Evolutionary conservation across 768 basidiomycete genomes (phyloP), one percentile per base, ranked within the genome.

Genomic region (Termitomyces sp.): DNA sequence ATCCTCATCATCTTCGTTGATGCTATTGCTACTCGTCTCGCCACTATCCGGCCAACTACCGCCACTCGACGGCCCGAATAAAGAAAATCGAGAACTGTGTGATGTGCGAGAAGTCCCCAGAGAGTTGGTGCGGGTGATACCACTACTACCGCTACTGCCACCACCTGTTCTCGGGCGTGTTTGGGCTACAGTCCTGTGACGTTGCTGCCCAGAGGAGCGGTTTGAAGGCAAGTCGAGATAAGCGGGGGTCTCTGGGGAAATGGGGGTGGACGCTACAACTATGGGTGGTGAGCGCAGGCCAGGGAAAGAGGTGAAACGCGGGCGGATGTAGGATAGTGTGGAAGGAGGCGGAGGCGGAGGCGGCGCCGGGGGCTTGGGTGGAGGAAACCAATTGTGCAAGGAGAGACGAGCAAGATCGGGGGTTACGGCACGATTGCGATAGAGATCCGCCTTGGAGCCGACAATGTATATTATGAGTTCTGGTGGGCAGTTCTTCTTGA

Each of bases 381-480:
- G 91, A 10, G 91, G 91, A 64, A 93, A 93, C 93, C 93, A 95
- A 50, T 85, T 87, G 63, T 89, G 88, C 45, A 96, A 76, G 13
- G 88, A 88, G 56, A 90, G 79, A n/a, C 91, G 86, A 54, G 91
- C 93, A 58, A 89, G 80, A 72, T 93, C 92, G 53, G 88, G 77
- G 6, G 91, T 88, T 62, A 93, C 88, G 67, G 90, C 86, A 47
- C 91, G 85, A 60, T 85, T 79, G 40, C 78, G 76, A 58, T 82
- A 72, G 59, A 93, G 81, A 77, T 93, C 91, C 65, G 91, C 89
- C 73, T 98, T 98, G 62, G 95, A 86, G 57, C 95, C 95, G 65
- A 97, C 94, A 66, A 98, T 92, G 73, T 95, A 94, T 67, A 97
- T 93, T 70, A 96, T 88, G 57, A 95, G 82, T 67, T 95, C 93